Evolutionary conservation across 164 flowering plant species (phyloP).

Genomic region (Buxus sempervirens): DNA sequence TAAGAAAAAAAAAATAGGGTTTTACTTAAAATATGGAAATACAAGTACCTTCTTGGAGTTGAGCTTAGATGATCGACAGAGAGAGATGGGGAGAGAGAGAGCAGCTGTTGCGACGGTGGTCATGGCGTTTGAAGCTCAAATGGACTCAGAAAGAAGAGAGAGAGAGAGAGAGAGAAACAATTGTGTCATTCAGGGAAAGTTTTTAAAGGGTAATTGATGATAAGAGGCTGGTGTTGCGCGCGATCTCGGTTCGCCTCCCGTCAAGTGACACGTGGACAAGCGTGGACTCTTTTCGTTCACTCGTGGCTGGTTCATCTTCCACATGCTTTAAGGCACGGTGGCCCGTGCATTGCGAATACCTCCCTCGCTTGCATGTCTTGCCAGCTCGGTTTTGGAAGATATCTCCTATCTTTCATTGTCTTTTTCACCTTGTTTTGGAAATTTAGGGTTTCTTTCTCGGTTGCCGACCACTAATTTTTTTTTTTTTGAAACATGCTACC

Average conservation of each 20-base stretch:
- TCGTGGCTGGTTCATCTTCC: conserved; percentile 47
- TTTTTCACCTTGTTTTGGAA: no score
- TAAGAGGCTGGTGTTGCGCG: conserved; percentile 61
- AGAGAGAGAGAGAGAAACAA: conserved; percentile 22
- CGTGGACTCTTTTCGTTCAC: conserved; percentile 19
- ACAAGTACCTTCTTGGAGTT: conserved; percentile 46
- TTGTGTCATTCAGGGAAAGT: conserved; percentile 4
- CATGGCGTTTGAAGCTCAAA: conserved; percentile 54
- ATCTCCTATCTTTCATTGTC: no score
- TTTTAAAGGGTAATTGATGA: conserved; percentile 30
- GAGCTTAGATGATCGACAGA: conserved; percentile 34
- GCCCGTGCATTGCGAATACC: no score
- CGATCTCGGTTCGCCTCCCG: conserved; percentile 60
- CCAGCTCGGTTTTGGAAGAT: conserved; percentile 21
- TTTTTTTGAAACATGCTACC: no score
- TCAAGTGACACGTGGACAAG: conserved; percentile 50
- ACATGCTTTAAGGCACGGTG: conserved; percentile 35
- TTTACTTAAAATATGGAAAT: neutral
- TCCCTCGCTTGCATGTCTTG: conserved; percentile 16
- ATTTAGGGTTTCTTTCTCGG: no score
- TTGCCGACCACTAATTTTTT: no score
- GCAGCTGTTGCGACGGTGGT: conserved; percentile 49
- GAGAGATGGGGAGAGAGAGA: conserved; percentile 50
- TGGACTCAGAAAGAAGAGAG: conserved; percentile 15
- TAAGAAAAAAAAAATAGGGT: no score